Base-by-base conservation (phyloP, 768 basidiomycete genomes). In the Boletus barrowsii region DNA sequence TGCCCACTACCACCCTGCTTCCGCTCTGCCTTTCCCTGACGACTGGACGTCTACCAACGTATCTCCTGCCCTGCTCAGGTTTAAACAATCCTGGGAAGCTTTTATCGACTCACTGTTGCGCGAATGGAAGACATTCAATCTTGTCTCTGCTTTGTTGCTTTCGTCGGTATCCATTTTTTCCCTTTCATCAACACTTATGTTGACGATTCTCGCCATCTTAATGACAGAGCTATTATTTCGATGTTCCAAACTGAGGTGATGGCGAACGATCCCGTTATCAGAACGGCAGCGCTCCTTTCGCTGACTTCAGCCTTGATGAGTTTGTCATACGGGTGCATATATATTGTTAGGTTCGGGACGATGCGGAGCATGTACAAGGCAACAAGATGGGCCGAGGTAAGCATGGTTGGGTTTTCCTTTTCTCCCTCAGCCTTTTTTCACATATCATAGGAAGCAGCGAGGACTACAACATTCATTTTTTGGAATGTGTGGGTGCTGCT, bases 61-160 rank as follows among this genome's bases (percentile, higher is more conserved):
- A 5, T 80, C 86, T 0, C 86, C 84, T 5, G 80, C 87, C 6
- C 66, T 89, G 39, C 71, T 82, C 9, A 74, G 84, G 45, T 91
- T 91, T 75, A 79, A 78, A 58, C 59, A 64, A 8, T 78, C 83
- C 2, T 90, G 88, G 88, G 88, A 90, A 67, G 68, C 63, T 0
- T 88, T 90, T 59, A 78, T 89, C 11, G 84, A 87, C 51, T 82
- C 84, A 1, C 72, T 90, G n/a, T 55, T 82, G 57, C 76, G 81
- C 26, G 87, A 89, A 60, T 89, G 86, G 86, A 89, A 89, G 72
- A 89, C 87, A 7, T 62, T 82, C 40, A 90, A 90, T 60, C 75
- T 90, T 18, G 81, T 90, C 18, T 89, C 87, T 13, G 88, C 85
- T 8, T 67, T 90, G 20, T 69, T 81, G 5, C 70, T 73, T 62